Base-by-base conservation (phyloP, 306 rosid genomes). In the Medicago lupulina region DNA sequence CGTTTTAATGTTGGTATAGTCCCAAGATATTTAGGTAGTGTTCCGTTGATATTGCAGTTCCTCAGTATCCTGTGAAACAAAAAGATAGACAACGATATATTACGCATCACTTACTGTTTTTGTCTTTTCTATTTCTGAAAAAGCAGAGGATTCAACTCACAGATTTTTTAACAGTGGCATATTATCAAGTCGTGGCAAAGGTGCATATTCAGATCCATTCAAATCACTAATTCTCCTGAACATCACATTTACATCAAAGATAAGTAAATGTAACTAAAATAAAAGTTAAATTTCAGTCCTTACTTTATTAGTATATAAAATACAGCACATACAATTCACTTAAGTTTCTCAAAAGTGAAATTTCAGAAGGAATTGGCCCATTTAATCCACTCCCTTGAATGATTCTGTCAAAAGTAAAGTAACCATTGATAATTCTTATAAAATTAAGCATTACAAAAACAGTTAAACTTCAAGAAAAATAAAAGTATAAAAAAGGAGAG, bases 181-280 rank as follows among this genome's bases (percentile, higher is more conserved):
- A 21, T 82, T 55, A 44, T 34, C 17, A 23, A 93, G 85, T 16
- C n/a, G 62, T 4, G 96, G 98, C 74, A 93, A 83, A 25, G 76
- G 7, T 34, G 89, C 79, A 70, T 63, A 40, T 19, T 74, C 83
- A 34, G 80, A 59, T 58, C 93, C 97, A 55, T 31, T 86, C 84
- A 93, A 79, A 87, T 93, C 96, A 65, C 81, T 88, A 60, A 93
- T 87, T 80, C 96, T 91, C 90, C 98, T 91, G 86, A 81, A 77
- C n/a, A 71, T 77, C 10, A 70, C 38, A 77, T 49, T 59, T 64
- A 5, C 72, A 28, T 7, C 18, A 46, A 21, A 60, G 54, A 7
- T 31, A 62, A 62, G 21, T 53, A 81, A 71, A 25, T 34, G 72
- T 11, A 49, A 11, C 2, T 50, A 31, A 44, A 17, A n/a, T 18